Percentiles rank a stretch among this genome's conserved stretches.
These are phyloP conservation scores for Aspergillus indologenus DNA, from an alignment of 495 filamentous ascomycete species.

Conservation along the genomic window DNA sequence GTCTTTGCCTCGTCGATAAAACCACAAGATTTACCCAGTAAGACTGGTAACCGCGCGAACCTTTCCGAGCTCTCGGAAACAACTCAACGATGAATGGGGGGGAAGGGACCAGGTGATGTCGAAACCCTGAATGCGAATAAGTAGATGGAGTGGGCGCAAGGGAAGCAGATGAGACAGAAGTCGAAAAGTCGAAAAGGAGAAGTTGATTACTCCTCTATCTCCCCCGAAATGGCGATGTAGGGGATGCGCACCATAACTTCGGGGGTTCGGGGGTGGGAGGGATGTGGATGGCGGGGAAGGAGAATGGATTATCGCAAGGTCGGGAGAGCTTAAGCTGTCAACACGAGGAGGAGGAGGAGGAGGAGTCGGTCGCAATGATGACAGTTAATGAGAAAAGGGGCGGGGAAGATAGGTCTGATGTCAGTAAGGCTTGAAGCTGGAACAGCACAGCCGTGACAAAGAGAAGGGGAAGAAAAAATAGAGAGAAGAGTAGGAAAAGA, in stretches of 20 bases:
- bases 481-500: constrained; percentile 7
- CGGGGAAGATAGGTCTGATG: constrained; percentile 8
- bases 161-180: not conserved
- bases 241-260: constrained; percentile 23
- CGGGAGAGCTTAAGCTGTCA: constrained; percentile 11
- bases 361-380: constrained; percentile 2
- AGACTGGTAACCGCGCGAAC: constrained; percentile 11
- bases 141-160: not conserved
- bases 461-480: not conserved
- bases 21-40: constrained; percentile 16
- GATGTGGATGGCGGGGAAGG: constrained; percentile 18
- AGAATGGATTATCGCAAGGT: constrained; percentile 1
- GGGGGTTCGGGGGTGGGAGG: constrained; percentile 10
- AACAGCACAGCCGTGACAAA: constrained; percentile 1
- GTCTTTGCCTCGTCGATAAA: not conserved
- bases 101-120: not conserved
- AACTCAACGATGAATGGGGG: not conserved
- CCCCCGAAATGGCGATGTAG: constrained; percentile 16
- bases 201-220: constrained; percentile 16
- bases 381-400: constrained; percentile 1
- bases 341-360: constrained; percentile 8
- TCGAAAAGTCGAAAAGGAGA: constrained; percentile 9
- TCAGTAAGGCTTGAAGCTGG: constrained; percentile 7
- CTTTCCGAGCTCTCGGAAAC: not conserved
- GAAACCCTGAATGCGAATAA: not conserved